These are phyloP conservation scores for Tulasnella sp. DNA, from an alignment of 768 basidiomycete species.

Conservation along the genomic window DNA sequence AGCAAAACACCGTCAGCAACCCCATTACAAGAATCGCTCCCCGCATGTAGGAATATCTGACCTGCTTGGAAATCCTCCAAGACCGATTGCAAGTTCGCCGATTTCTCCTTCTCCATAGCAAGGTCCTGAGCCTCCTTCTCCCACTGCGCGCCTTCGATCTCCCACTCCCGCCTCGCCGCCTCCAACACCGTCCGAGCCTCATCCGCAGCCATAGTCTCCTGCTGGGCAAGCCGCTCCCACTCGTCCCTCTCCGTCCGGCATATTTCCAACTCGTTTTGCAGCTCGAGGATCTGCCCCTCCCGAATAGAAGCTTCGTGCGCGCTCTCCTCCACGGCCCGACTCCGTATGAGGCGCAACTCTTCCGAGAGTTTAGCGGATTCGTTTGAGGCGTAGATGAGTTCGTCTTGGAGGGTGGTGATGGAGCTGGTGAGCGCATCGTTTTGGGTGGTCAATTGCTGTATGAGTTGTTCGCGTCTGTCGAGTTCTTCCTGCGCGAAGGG, in stretches of 20 bases:
- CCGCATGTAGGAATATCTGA: slow-evolving; percentile 40
- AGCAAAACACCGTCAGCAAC: slow-evolving; percentile 29
- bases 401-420: slow-evolving; percentile 72
- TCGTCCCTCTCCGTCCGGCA: slow-evolving; percentile 77
- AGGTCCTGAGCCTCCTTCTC: slow-evolving; percentile 55
- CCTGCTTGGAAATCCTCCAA: slow-evolving; percentile 93
- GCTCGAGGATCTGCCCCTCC: slow-evolving; percentile 74
- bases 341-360: slow-evolving; percentile 67
- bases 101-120: slow-evolving; percentile 66
- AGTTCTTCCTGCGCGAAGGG: slow-evolving; percentile 81
- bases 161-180: slow-evolving; percentile 57
- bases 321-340: slow-evolving; percentile 58
- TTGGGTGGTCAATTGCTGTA: slow-evolving; percentile 72
- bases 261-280: slow-evolving; percentile 81
- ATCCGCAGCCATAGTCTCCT: slow-evolving; percentile 69
- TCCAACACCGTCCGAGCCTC: slow-evolving; percentile 59
- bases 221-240: slow-evolving; percentile 56
- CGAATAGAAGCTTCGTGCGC: slow-evolving; percentile 64
- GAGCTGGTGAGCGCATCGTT: slow-evolving; percentile 69
- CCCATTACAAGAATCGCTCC: not conserved
- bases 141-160: slow-evolving; percentile 57
- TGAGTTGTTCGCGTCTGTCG: slow-evolving; percentile 80
- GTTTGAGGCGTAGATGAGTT: slow-evolving; percentile 68
- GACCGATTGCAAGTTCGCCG: slow-evolving; percentile 82
- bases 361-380: slow-evolving; percentile 66